Evolutionary conservation across 1,284 basidiomycete species (phyloP), one percentile per base, ranked within the genome.

Genomic region (Rhodotorula sp.): DNA sequence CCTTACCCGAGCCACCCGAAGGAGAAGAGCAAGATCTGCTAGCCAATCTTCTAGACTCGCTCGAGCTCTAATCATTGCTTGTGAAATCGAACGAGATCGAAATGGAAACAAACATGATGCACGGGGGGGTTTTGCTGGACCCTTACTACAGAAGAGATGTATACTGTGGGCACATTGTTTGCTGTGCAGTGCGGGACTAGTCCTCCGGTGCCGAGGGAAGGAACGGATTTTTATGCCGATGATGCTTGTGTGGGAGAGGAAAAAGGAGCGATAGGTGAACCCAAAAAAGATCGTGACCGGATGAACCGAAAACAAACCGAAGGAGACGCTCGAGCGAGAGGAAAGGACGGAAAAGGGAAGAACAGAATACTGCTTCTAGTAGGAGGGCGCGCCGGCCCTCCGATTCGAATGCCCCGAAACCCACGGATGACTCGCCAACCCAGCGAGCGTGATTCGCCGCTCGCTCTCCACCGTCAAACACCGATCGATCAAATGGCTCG

Each of bases 391-490:
- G 24, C 33, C 20, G 33, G 22, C 22, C 18, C 56, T 24, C 48
- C 48, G 57, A 60, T 20, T 22, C 26, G 29, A 63, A 8, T 55
- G 49, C 42, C 62, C 62, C 1, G n/a, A 8, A n/a, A 80, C 77
- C 79, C 79, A 80, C 3, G 78, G 78, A 60, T 80, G 78, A 14
- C 71, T 68, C 0, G 76, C 49, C 45, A 80, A 68, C 59, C 78
- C 69, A 7, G 62, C 68, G 48, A 80, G 77, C 14, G 63, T 76
- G 24, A 78, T 78, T 14, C 79, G 63, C 17, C 65, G 54, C 6
- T 72, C 76, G 3, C 71, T 69, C 42, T 80, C 72, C 33, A 79
- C 78, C 33, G 76, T 74, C 29, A 80, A 69, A 54, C 79, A 80
- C 12, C 74, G 62, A 6, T 77, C 71, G 12, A 80, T 62, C 29